Base-by-base conservation (phyloP, 2,329 filamentous ascomycete species). In the Aaosphaeria arxii region DNA sequence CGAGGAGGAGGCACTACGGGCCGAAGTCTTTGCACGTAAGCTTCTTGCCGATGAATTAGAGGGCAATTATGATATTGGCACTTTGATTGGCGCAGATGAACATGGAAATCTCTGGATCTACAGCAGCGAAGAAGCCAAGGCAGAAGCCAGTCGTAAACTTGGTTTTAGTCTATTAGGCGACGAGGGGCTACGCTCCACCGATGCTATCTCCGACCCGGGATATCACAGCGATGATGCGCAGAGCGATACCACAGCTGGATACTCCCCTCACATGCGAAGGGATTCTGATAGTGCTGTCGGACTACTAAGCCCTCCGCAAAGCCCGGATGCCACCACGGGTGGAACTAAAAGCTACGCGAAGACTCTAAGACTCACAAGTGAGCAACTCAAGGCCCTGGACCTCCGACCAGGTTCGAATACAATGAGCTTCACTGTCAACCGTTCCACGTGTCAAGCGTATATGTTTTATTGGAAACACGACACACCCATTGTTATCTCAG, bases 101-200 rank as follows among this genome's bases (percentile, higher is more conserved):
- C 85, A 94, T 50, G 94, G 94, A 5, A 99, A 99, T 62, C 78
- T 99, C n/a, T 97, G 94, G 92, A 97, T 99, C 57, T 99, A 99
- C 74, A 94, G 91, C 72, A 97, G 91, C 61, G 91, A 97, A 69
- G 91, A 96, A 64, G 91, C 94, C 28, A 97, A 96, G 65, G 87
- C 94, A 61, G 87, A 88, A 5, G 92, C 92, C 31, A 86, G 86
- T 74, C 85, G 87, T 35, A 77, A 79, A 59, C 76, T 78, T 2
- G 72, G 74, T 1, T 66, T 84, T 50, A 75, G 75, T 29, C 73
- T 75, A 4, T 71, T 85, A 54, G 75, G 78, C 43, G 72, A 77
- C 3, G 69, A 72, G 9, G 74, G 72, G 4, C 76, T 84, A 35
- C 74, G 83, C 17, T 81, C 82, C 13, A 82, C 84, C n/a, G 91